Percentiles rank a stretch among this genome's conserved stretches.
Conservation (phyloP, 805 yeast genomes). For the Starmerella asiatica region DNA sequence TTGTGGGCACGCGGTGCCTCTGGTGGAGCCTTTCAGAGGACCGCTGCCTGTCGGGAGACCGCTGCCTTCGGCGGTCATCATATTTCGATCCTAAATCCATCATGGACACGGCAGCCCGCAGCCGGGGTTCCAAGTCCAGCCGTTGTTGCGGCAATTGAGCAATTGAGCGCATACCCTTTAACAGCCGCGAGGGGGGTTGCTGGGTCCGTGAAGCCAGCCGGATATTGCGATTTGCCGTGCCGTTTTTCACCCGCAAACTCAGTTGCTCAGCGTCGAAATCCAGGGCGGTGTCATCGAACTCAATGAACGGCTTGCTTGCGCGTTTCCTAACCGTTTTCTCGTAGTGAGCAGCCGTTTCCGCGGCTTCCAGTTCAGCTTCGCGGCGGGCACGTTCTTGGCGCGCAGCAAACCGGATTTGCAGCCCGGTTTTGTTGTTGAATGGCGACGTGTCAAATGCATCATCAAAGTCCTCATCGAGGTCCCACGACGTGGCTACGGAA, state of each 20-base stretch:
- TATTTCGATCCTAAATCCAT: slow-evolving; percentile 5
- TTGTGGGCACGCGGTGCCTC: too few species aligned
- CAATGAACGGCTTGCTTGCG: neutral
- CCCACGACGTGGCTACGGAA: slow-evolving; percentile 17
- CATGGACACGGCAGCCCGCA: slow-evolving; percentile 19
- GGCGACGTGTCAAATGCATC: slow-evolving; percentile 10
- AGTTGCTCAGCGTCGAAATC: slow-evolving; percentile 19
- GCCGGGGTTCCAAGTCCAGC: slow-evolving; percentile 1
- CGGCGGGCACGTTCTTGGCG: slow-evolving; percentile 13
- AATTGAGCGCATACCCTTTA: slow-evolving; percentile 19
- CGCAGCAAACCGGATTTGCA: slow-evolving; percentile 10
- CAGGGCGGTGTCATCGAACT: slow-evolving; percentile 10
- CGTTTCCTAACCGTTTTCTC: slow-evolving; percentile 3
- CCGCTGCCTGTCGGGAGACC: neutral
- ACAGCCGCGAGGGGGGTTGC: slow-evolving; percentile 11
- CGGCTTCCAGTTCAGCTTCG: slow-evolving; percentile 13
- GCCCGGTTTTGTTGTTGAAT: slow-evolving; percentile 1
- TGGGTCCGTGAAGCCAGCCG: slow-evolving; percentile 13
- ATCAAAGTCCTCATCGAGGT: slow-evolving; percentile 17
- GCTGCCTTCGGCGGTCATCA: neutral
- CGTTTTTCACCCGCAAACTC: slow-evolving; percentile 12
- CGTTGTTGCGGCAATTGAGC: slow-evolving; percentile 18
- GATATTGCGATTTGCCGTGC: slow-evolving; percentile 19
- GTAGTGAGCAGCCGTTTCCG: slow-evolving; percentile 4
- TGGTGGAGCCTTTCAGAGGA: too few species aligned